Percentiles rank a stretch among this genome's conserved stretches.
Conservation (phyloP, 2,329 filamentous ascomycete species). For the Colletotrichum chrysophilum region DNA sequence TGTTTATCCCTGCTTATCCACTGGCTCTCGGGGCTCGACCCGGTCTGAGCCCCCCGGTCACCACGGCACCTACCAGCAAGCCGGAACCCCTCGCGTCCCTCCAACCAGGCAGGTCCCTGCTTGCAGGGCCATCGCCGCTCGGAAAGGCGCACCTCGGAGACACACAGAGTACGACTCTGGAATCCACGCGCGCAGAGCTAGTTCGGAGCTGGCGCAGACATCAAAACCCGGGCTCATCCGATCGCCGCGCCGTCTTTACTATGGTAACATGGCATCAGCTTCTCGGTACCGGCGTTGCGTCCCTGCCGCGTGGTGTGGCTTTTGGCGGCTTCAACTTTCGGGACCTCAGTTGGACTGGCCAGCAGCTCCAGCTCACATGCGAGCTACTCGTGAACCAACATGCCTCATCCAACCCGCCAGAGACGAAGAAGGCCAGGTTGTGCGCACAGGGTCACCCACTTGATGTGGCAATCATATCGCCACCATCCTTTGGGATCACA, state of each 20-base stretch:
- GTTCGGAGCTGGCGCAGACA: neutral
- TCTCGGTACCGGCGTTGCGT: neutral
- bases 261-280: neutral
- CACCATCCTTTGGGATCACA: neutral
- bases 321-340: neutral
- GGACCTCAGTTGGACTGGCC: neutral
- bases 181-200: neutral
- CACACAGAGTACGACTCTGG: neutral
- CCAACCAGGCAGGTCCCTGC: slow-evolving; percentile 1
- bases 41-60: neutral
- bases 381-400: neutral
- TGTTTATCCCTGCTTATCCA: slow-evolving; percentile 1
- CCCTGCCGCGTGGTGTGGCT: neutral
- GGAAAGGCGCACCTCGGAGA: neutral
- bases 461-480: neutral
- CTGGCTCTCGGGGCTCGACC: neutral
- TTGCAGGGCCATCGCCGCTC: neutral
- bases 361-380: neutral
- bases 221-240: neutral
- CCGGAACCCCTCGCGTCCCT: neutral
- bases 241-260: neutral
- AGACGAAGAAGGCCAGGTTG: neutral
- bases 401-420: neutral
- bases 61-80: slow-evolving; percentile 7
- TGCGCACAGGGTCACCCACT: neutral